Evolutionary conservation across 306 rosid genomes (phyloP).

Genomic region (Quercus gilva): DNA sequence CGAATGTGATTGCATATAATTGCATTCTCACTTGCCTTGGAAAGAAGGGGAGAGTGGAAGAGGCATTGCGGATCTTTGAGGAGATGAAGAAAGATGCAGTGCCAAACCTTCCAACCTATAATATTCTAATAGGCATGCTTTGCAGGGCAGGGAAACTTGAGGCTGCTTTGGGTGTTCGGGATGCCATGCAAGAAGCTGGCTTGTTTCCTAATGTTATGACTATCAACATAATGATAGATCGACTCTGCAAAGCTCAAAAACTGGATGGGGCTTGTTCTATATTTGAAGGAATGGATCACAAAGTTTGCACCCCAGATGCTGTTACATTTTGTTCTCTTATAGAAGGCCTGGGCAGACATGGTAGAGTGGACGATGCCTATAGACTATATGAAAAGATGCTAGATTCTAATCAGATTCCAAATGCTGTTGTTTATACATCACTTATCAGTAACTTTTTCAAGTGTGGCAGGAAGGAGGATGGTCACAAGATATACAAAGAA

Average conservation of each 20-base stretch:
- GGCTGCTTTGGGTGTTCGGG: conserved; percentile 55
- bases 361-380: conserved; percentile 83
- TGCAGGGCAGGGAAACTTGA: conserved; percentile 72
- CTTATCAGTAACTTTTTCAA: conserved; percentile 78
- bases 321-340: conserved; percentile 86
- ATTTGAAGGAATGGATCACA: conserved; percentile 76
- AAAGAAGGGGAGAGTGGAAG: conserved; percentile 66
- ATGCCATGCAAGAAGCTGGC: conserved; percentile 81
- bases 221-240: conserved; percentile 84
- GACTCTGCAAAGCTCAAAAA: conserved; percentile 79
- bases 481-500: conserved; percentile 92
- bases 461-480: conserved; percentile 92
- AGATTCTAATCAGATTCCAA: conserved; percentile 65
- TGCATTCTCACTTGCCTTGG: conserved; percentile 81
- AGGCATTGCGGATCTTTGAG: conserved; percentile 61
- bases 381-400: conserved; percentile 87
- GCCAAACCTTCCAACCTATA: conserved; percentile 81
- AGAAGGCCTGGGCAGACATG: conserved; percentile 85
- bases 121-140: conserved; percentile 81
- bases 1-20: conserved; percentile 79
- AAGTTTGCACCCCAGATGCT: conserved; percentile 65
- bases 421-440: conserved; percentile 68
- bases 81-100: conserved; percentile 89
- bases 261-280: conserved; percentile 86
- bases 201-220: conserved; percentile 86